Base-by-base conservation (phyloP, 352 stramenopile species). In the Phytophthora capsici region DNA sequence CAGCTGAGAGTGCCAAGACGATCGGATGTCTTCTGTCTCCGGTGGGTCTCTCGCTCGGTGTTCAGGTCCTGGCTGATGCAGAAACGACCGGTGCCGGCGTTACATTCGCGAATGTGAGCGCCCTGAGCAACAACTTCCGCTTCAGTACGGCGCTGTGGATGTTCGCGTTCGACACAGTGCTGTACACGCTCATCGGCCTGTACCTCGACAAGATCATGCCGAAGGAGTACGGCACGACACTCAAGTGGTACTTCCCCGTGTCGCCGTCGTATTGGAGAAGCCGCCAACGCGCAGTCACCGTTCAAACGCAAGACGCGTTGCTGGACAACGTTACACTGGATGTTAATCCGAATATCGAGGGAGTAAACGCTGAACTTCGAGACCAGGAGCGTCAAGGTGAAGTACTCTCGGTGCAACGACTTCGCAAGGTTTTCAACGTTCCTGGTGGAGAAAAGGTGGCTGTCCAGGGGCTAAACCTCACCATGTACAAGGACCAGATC, bases 141-240 rank as follows among this genome's bases (percentile, higher is more conserved):
- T 84, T 90, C 41, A 76, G 54, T 34, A 80, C 67, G 2, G 63
- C 71, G 9, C 43, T 98, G 3, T 66, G 53, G 41, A 88, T 97
- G 63, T 82, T 98, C 40, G 44, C 88, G 1, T 34, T 97, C 6
- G 95, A 98, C 54, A 75, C 81, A 1, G 40, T 97, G n/a, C 37
- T 98, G 10, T 98, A 98, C 78, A 92, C 82, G 17, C 16, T 98
- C 2, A 60, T 98, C 1, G 94, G 84, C 0, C 61, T 89, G 55
- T 98, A 98, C 66, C 78, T 98, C 19, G 90, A 97, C 34, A 80
- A 89, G 52, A 88, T 97, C 9, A 74, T 98, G 16, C 94, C 95
- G 0, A 93, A 88, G 53, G 84, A 97, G 60, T 98, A 94, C 59
- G 94, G 94, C 9, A 91, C 88, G n/a, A 65, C 72, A 0, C 66